phyloP scores from a whole-genome alignment of 164 flowering plant genomes.

The Euptelea pleiosperma region DNA sequence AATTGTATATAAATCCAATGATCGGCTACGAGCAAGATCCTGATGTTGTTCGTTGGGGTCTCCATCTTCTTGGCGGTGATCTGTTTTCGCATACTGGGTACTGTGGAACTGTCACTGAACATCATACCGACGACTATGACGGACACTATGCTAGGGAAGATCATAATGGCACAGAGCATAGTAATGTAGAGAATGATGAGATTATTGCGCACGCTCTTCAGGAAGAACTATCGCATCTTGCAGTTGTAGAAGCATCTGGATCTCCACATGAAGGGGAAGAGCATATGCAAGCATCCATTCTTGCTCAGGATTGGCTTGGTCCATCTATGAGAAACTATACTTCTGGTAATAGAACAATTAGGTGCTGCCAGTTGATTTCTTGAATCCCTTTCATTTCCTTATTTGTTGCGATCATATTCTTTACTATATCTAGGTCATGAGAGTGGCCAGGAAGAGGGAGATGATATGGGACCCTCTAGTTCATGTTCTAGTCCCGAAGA shows the following conservation, averaged over 20 bases:
- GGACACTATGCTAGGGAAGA: conserved; percentile 36
- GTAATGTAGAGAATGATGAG: conserved; percentile 54
- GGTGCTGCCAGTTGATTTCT: background rate
- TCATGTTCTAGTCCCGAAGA: conserved; percentile 67
- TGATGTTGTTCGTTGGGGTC: conserved; percentile 79
- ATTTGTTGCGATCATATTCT: background rate
- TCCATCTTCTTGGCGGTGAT: conserved; percentile 61
- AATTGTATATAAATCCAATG: conserved; percentile 18
- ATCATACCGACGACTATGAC: conserved; percentile 34
- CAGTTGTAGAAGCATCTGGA: conserved; percentile 53
- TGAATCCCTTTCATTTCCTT: background rate
- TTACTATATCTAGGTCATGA: conserved; percentile 39
- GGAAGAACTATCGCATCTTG: conserved; percentile 66
- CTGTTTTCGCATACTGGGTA: conserved; percentile 42
- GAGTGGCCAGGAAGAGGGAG: conserved; percentile 38
- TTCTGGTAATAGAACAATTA: conserved; percentile 30
- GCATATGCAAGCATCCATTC: conserved; percentile 41
- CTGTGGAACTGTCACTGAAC: conserved; percentile 34
- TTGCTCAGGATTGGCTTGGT: conserved; percentile 49
- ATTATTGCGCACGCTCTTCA: conserved; percentile 64
- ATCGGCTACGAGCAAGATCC: conserved; percentile 60
- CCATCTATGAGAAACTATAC: conserved; percentile 35
- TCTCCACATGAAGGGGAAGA: conserved; percentile 38
- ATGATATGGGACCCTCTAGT: conserved; percentile 41
- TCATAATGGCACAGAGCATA: conserved; percentile 26